Base-by-base conservation (phyloP, 2,329 filamentous ascomycete genomes). In the Claviceps sp. region DNA sequence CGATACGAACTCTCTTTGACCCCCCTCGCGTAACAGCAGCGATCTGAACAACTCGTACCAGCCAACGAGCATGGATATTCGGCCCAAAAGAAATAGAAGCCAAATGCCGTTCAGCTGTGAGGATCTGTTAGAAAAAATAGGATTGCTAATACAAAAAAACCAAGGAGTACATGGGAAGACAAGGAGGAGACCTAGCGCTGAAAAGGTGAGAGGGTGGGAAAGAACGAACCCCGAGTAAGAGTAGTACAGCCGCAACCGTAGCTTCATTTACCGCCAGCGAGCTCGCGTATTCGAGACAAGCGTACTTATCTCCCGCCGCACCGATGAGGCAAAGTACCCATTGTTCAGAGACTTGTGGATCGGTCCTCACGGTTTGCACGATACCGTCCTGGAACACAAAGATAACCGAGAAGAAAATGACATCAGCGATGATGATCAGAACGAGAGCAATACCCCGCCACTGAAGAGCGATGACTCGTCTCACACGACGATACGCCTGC, bases 371-470 rank as follows among this genome's bases (percentile, higher is more conserved):
- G 3, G 78, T 76, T 50, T 79, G 70, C 13, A 87, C 77, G 22
- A 85, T 78, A 59, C 84, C 84, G 67, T 95, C 87, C 62, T 95
- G 79, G 64, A 88, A 87, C 48, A 97, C 84, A 64, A 97, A 97
- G 51, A 95, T 78, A 46, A 95, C 75, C 2, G 90, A 84, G 68
- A 97, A 96, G 75, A 95, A 95, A 61, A 96, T 82, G 56, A 97
- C 89, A 64, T 97, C 90, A 54, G 81, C 79, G 53, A 96, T 79
- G 59, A 97, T 95, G 64, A 96, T 85, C 50, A 94, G 73, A 14
- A 96, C 89, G 55, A 97, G 87, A 44, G 82, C 80, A 55, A 96
- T 91, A 45, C 90, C 91, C 59, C 91, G 81, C 93, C 93, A 98
- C 68, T 98, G 93, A 4, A 97, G 79, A 64, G 87, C 82, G 40